phyloP scores from a whole-genome alignment of 352 stramenopile genomes.

The Phytophthora sp. region DNA sequence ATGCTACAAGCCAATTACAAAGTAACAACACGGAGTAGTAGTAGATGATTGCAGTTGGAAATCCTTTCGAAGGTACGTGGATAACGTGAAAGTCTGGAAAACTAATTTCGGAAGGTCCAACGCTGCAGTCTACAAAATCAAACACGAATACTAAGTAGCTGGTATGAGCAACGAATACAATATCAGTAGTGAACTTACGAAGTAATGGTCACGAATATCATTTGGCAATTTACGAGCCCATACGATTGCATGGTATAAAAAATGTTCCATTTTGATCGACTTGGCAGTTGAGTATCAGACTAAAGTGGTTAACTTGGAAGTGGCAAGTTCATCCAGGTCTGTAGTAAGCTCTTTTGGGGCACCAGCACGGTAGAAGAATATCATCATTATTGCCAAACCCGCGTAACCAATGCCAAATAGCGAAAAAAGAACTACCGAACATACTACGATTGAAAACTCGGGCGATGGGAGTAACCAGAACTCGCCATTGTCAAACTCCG shows the following conservation, averaged over 20 bases:
- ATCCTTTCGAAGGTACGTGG: constrained; percentile 45
- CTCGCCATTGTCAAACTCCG: constrained; percentile 43
- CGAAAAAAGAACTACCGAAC: constrained; percentile 24
- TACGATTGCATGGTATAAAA: background rate
- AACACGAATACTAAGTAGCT: constrained; percentile 9
- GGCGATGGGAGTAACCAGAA: constrained; percentile 51
- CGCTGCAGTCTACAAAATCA: constrained; percentile 36
- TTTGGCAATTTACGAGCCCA: background rate
- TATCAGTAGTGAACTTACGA: constrained; percentile 4
- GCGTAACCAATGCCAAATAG: constrained; percentile 41
- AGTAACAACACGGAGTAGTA: constrained; percentile 45
- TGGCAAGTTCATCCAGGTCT: background rate
- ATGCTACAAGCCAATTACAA: constrained; percentile 49
- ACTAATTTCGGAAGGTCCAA: constrained; percentile 54
- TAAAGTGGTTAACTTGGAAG: no score
- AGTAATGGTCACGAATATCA: constrained; percentile 24
- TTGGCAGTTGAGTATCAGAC: no score
- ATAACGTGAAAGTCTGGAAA: constrained; percentile 48
- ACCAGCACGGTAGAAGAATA: constrained; percentile 31
- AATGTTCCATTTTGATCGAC: background rate
- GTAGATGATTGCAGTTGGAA: constrained; percentile 43
- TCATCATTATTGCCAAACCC: constrained; percentile 35
- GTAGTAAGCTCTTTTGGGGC: background rate
- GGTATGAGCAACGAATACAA: background rate
- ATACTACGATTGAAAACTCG: constrained; percentile 16